Evolutionary conservation across 345 rosid species (phyloP).

Genomic region (Cardamine chenopodiifolia): DNA sequence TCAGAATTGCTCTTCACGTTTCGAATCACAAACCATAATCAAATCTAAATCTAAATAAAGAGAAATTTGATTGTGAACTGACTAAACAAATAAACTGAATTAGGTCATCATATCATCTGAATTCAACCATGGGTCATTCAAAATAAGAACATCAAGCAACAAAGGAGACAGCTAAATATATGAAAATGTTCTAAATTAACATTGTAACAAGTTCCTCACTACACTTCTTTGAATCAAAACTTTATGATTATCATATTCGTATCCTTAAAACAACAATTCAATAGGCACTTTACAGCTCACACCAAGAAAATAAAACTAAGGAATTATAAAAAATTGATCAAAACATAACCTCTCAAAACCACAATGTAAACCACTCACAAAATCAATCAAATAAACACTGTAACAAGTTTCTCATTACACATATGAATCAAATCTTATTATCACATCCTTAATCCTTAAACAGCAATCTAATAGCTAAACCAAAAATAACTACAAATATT

Average conservation of each 20-base stretch:
- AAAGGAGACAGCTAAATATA: neutral
- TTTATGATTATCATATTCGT: no score
- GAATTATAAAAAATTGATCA: neutral
- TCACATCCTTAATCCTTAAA: neutral
- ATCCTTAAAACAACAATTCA: neutral
- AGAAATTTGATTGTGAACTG: no score
- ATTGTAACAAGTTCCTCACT: no score
- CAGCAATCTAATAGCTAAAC: neutral
- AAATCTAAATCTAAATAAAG: neutral
- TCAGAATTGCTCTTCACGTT: neutral
- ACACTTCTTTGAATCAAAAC: no score
- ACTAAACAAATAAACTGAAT: neutral
- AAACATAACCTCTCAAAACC: no score
- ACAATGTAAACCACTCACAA: no score
- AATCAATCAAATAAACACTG: neutral
- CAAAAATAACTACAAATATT: no score
- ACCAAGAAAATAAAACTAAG: neutral
- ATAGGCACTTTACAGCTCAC: neutral
- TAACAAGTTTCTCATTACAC: neutral
- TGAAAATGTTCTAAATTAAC: no score
- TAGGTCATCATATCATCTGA: neutral
- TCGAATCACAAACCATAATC: neutral
- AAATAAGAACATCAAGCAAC: neutral
- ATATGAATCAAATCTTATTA: neutral
- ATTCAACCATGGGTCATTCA: no score